Evolutionary conservation across 495 filamentous ascomycete genomes (phyloP).

Genomic region (Annulohypoxylon stygium): DNA sequence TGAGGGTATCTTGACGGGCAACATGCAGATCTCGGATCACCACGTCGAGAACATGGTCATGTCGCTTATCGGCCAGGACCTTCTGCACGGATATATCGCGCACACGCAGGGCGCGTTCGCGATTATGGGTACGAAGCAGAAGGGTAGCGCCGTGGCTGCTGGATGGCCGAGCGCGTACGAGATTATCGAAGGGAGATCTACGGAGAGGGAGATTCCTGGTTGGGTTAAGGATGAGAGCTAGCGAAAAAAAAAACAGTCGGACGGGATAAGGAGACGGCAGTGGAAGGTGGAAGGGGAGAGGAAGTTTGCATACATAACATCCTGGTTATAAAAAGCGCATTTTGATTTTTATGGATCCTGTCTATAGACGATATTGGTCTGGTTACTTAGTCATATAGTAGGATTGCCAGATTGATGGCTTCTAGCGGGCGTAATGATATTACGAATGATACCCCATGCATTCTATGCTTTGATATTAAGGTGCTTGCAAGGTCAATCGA

Average conservation of each 20-base stretch:
- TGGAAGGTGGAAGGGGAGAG: neutral
- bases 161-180: slow-evolving; percentile 58
- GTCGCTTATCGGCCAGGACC: slow-evolving; percentile 80
- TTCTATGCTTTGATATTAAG: neutral
- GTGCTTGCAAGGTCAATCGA: neutral
- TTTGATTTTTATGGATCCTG: neutral
- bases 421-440: slow-evolving; percentile 19
- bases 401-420: neutral
- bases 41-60: slow-evolving; percentile 84
- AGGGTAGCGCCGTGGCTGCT: slow-evolving; percentile 60
- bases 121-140: slow-evolving; percentile 80
- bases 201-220: slow-evolving; percentile 35
- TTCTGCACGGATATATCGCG: slow-evolving; percentile 90
- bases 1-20: slow-evolving; percentile 65
- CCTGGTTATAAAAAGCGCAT: neutral
- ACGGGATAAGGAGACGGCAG: no score
- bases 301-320: neutral
- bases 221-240: slow-evolving; percentile 36
- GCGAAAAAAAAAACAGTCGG: neutral
- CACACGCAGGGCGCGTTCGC: slow-evolving; percentile 81
- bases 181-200: slow-evolving; percentile 31
- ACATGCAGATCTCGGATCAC: slow-evolving; percentile 66
- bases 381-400: neutral
- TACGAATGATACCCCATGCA: slow-evolving; percentile 43
- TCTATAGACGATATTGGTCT: neutral